Evolutionary conservation across 306 rosid species (phyloP), one percentile per base, ranked within the genome.

Genomic region (Prunus padus): DNA sequence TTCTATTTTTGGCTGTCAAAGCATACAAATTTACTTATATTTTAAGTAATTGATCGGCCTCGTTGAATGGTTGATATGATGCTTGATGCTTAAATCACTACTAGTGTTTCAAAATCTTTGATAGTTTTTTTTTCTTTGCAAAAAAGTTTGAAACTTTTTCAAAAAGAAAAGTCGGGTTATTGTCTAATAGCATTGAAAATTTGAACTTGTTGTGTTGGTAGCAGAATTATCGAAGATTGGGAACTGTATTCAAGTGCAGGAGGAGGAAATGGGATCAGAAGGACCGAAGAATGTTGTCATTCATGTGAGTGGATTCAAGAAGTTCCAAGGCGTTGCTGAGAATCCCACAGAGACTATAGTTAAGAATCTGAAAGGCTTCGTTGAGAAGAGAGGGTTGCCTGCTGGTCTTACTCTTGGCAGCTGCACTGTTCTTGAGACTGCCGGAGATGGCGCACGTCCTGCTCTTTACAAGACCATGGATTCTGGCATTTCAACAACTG

Each of bases 221-320:
- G 46, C 47, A 57, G 67, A 60, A 6, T 40, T 0, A 72, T 69
- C 62, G 22, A 82, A 85, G 85, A 90, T 86, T 75, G 96, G 94
- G 91, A 90, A 88, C 86, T 92, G 92, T 74, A 83, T 87, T 62
- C 81, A 28, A 45, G 81, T 82, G 20, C 78, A 82, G 71, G 86
- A 72, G 77, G 40, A 68, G 68, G 85, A 85, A 82, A 93, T 91
- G 97, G 96, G 97, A 72, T 93, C 98, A 67, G 97, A 93, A 87
- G 93, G 91, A 60, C 88, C 89, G 82, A 87, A 82, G 82, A 73
- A 62, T 7, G 76, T 91, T n/a, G 88, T 88, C 26, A 79, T 93
- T 80, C 89, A 91, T 67, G 89, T 93, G 33, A 93, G 92, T 52
- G 98, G 98, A 66, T 93, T 91, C 83, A 93, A 87, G 76, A 93